phyloP scores from a whole-genome alignment of 2,329 filamentous ascomycete species.

The Penicillium vulpinum region DNA sequence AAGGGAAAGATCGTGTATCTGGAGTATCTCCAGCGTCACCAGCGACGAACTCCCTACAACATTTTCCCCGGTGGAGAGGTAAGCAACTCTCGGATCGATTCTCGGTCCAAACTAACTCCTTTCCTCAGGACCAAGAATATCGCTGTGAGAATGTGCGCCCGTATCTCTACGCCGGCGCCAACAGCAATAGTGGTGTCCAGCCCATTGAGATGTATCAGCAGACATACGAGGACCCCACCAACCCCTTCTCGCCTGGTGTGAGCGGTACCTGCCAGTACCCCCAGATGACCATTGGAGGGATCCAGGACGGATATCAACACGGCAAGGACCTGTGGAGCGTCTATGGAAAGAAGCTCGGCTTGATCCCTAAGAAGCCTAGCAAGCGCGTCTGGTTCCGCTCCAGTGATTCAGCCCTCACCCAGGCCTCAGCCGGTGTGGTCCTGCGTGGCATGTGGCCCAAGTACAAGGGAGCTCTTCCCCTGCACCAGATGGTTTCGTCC shows the following conservation, averaged over 20 bases:
- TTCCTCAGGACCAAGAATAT: conserved; percentile 37
- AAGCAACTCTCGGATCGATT: background rate
- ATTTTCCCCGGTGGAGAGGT: conserved; percentile 43
- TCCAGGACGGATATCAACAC: conserved; percentile 41
- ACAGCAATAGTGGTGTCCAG: conserved; percentile 12
- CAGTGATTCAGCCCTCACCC: conserved; percentile 38
- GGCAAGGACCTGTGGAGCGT: conserved; percentile 37
- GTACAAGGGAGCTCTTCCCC: conserved; percentile 33
- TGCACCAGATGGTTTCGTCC: conserved; percentile 39
- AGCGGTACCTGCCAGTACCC: conserved; percentile 42
- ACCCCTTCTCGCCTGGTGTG: conserved; percentile 36
- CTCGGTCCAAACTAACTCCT: background rate
- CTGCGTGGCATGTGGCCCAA: conserved; percentile 42
- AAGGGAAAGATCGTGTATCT: conserved; percentile 38
- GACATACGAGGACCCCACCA: conserved; percentile 38
- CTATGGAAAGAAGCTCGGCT: conserved; percentile 34
- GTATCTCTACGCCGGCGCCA: conserved; percentile 37
- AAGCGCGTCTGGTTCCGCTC: conserved; percentile 39
- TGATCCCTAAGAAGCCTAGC: conserved; percentile 34
- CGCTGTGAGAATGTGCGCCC: conserved; percentile 40
- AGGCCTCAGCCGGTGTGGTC: conserved; percentile 40
- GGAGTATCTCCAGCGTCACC: conserved; percentile 43
- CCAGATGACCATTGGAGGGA: conserved; percentile 41
- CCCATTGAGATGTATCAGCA: conserved; percentile 38
- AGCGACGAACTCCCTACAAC: conserved; percentile 42